These are phyloP conservation scores for Asclepias syriaca DNA, from an alignment of 257 asterid genomes.

Conservation along the genomic window DNA sequence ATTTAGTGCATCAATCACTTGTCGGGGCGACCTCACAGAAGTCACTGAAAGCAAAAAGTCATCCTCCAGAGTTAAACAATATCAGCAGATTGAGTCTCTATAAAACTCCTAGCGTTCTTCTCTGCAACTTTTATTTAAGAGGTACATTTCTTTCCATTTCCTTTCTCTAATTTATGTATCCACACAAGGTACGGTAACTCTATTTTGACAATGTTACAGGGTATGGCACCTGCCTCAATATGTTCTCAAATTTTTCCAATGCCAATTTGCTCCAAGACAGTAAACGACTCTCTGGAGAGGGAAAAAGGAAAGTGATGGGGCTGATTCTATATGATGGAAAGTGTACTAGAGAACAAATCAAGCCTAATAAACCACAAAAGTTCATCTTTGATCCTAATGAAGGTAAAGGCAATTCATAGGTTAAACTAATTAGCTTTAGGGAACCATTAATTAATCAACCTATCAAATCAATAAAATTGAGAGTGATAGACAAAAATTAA, in stretches of 20 bases:
- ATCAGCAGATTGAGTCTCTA: too few relatives aligned
- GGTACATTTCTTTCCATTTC: background rate
- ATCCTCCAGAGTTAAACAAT: conserved; percentile 4
- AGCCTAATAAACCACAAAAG: background rate
- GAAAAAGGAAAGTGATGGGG: background rate
- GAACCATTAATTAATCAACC: background rate
- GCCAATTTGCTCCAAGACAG: background rate
- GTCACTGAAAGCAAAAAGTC: conserved; percentile 49
- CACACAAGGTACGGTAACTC: background rate
- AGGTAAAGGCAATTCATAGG: background rate
- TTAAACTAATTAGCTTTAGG: background rate
- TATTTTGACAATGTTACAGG: too few relatives aligned
- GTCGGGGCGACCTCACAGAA: conserved; percentile 84
- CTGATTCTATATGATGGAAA: background rate
- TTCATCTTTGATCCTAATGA: background rate
- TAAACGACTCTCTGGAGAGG: background rate
- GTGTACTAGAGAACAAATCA: background rate
- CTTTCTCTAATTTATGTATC: background rate
- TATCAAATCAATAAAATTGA: background rate
- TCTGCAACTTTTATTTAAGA: background rate
- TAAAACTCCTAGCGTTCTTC: background rate
- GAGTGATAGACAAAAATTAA: background rate
- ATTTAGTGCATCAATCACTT: conserved; percentile 85
- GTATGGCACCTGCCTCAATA: background rate
- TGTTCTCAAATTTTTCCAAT: background rate